These are phyloP conservation scores for Clonostachys rosea DNA, from an alignment of 2,329 filamentous ascomycete genomes.

Conservation along the genomic window DNA sequence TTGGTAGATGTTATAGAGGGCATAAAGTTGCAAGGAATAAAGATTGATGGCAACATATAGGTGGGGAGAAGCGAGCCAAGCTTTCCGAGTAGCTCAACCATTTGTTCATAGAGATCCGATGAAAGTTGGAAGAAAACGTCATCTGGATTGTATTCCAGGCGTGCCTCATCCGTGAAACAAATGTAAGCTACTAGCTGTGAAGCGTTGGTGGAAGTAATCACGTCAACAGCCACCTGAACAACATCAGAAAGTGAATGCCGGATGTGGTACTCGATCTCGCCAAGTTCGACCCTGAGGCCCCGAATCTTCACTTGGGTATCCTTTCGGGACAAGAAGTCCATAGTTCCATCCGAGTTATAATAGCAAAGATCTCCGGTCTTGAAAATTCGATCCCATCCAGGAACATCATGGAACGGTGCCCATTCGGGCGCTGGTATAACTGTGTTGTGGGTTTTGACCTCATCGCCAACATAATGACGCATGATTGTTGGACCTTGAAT, in stretches of 20 bases:
- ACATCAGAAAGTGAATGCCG: neutral
- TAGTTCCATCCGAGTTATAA: constrained; percentile 1
- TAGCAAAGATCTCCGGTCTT: constrained; percentile 5
- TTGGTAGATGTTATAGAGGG: constrained; percentile 5
- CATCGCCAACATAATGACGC: constrained; percentile 37
- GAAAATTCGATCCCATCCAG: constrained; percentile 4
- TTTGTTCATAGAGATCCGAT: neutral
- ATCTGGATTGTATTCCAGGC: neutral
- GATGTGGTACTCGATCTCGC: constrained; percentile 5
- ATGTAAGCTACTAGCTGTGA: neutral
- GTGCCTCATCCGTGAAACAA: neutral
- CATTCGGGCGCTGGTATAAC: neutral
- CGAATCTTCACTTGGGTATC: constrained; percentile 37
- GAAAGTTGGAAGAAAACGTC: constrained; percentile 1
- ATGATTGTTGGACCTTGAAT: constrained; percentile 27
- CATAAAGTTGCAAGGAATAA: constrained; percentile 4
- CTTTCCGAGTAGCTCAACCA: neutral
- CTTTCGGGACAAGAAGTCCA: constrained; percentile 13
- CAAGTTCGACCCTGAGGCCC: constrained; percentile 44
- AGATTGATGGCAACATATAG: constrained; percentile 9
- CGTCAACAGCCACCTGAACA: constrained; percentile 2
- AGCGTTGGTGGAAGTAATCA: neutral
- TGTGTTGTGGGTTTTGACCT: constrained; percentile 15
- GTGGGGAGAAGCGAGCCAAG: constrained; percentile 1
- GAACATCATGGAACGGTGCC: neutral